phyloP scores from a whole-genome alignment of 148 eudicot species.

The Spergularia marina region DNA sequence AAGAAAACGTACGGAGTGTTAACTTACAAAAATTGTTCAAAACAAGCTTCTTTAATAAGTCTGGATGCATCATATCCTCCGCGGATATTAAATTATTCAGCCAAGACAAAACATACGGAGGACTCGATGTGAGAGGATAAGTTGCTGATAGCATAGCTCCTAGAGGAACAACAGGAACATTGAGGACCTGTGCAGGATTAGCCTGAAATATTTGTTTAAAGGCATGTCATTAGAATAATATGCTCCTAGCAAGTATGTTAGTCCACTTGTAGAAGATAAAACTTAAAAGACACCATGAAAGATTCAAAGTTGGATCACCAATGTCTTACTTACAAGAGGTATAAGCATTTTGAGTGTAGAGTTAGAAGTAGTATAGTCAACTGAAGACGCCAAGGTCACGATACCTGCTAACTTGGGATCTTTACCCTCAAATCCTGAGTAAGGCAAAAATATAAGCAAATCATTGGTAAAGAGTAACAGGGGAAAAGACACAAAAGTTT shows the following conservation, averaged over 20 bases:
- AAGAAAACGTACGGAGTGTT: no score
- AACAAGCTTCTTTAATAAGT: conserved; percentile 77
- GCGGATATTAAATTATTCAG: conserved; percentile 84
- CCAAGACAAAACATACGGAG: conserved; percentile 92
- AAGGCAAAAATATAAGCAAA: background rate
- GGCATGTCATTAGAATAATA: background rate
- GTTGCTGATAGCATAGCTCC: conserved; percentile 88
- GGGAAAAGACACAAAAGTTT: background rate
- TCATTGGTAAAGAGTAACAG: background rate
- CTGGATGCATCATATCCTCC: conserved; percentile 95
- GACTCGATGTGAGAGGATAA: conserved; percentile 80
- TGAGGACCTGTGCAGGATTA: conserved; percentile 92
- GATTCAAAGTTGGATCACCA: background rate
- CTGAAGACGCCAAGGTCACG: conserved; percentile 88
- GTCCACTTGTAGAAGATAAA: conserved; percentile 12
- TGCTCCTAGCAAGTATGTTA: background rate
- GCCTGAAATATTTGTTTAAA: conserved; percentile 49
- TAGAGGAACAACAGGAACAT: conserved; percentile 94
- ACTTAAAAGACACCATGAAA: background rate
- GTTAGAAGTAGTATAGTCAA: conserved; percentile 87
- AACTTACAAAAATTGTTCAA: conserved; percentile 90
- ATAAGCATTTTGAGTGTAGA: conserved; percentile 85
- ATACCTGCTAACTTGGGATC: conserved; percentile 77
- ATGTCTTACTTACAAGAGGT: conserved; percentile 75
- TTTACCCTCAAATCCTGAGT: conserved; percentile 64